These are phyloP conservation scores for Clausena lansium DNA, from an alignment of 345 rosid species.

Conservation along the genomic window DNA sequence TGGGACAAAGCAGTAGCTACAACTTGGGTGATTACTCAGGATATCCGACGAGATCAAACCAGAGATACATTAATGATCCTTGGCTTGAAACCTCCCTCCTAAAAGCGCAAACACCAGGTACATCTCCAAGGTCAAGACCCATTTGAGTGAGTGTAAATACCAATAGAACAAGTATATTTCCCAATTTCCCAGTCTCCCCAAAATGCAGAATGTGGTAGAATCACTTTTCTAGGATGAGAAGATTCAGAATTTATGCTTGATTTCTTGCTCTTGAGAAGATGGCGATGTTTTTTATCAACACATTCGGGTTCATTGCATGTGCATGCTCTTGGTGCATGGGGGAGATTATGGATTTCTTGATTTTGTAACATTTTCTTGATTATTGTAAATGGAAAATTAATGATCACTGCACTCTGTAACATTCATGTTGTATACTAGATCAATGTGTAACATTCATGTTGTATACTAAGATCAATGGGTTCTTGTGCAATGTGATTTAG, in stretches of 20 bases:
- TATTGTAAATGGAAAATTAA: conserved; percentile 30
- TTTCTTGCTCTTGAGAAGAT: not conserved
- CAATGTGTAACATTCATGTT: not conserved
- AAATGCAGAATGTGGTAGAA: conserved; percentile 4
- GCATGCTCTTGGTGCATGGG: not conserved
- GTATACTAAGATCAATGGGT: no score
- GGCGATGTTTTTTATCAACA: conserved; percentile 3
- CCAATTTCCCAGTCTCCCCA: not conserved
- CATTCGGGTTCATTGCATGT: not conserved
- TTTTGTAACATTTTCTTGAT: conserved; percentile 11
- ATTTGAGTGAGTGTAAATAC: conserved; percentile 45
- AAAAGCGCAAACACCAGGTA: conserved; percentile 44
- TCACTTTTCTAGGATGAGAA: not conserved
- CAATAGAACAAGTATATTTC: not conserved
- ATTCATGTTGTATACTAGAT: conserved; percentile 24
- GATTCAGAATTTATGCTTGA: not conserved
- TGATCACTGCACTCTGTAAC: conserved; percentile 11
- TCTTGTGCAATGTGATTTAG: no score
- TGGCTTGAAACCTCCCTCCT: conserved; percentile 40
- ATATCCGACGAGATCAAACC: conserved; percentile 42
- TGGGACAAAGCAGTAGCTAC: conserved; percentile 53
- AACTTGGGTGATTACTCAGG: conserved; percentile 49
- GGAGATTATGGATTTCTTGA: conserved; percentile 6
- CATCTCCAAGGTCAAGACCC: conserved; percentile 57
- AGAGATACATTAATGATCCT: conserved; percentile 35